phyloP scores from a whole-genome alignment of 495 filamentous ascomycete genomes.

The Ramalina peruviana region DNA sequence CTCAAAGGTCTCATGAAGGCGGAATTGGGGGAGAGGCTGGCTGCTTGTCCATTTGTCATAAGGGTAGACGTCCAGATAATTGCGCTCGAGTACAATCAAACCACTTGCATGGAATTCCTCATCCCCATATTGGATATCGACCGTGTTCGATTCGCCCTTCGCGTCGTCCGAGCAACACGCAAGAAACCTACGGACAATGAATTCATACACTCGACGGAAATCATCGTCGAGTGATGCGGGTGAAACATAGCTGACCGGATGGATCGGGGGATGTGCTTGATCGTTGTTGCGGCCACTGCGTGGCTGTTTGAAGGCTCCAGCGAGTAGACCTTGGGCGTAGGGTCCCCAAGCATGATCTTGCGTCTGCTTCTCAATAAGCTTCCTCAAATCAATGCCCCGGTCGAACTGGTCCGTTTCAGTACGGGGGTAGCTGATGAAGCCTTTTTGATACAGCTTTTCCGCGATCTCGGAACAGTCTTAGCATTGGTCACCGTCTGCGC shows the following conservation, averaged over 20 bases:
- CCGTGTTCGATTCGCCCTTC: conserved; percentile 63
- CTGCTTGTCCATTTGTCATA: conserved; percentile 94
- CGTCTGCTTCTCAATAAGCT: conserved; percentile 71
- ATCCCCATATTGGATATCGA: conserved; percentile 74
- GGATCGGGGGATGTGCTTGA: conserved; percentile 93
- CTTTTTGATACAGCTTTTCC: conserved; percentile 82
- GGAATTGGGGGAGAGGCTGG: conserved; percentile 65
- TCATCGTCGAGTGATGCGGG: conserved; percentile 44
- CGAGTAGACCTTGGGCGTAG: conserved; percentile 63
- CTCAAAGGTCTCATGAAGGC: conserved; percentile 62
- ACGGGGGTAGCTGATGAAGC: conserved; percentile 92
- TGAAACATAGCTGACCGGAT: conserved; percentile 70
- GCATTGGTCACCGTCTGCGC: not conserved
- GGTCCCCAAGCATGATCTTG: conserved; percentile 62
- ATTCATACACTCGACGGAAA: conserved; percentile 77
- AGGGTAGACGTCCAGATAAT: conserved; percentile 89
- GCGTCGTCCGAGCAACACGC: conserved; percentile 96
- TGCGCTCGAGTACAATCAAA: conserved; percentile 71
- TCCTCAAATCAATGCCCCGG: conserved; percentile 69
- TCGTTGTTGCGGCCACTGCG: conserved; percentile 79
- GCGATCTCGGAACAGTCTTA: conserved; percentile 35
- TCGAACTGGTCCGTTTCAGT: conserved; percentile 98
- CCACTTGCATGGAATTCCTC: conserved; percentile 71
- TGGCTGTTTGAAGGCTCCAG: conserved; percentile 69
- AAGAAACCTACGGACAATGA: conserved; percentile 84